Percentiles rank a stretch among this genome's conserved stretches.
phyloP scores from a whole-genome alignment of 2,329 filamentous ascomycete genomes.

The Aspergillus unguis region DNA sequence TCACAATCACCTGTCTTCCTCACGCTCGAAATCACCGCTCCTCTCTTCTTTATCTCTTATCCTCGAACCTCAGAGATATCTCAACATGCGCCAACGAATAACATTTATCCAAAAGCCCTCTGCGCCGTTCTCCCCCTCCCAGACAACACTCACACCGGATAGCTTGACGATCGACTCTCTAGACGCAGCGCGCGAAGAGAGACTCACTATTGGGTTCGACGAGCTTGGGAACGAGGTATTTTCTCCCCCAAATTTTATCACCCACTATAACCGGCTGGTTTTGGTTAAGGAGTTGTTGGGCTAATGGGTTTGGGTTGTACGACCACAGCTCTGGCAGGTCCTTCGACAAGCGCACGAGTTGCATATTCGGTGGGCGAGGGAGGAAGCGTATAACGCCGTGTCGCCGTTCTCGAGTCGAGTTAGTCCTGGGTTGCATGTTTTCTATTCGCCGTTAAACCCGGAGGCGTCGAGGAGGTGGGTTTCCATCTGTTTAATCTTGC shows the following conservation, averaged over 20 bases:
- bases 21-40: too few relatives aligned
- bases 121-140: slow-evolving; percentile 60
- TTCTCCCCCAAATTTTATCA: not conserved
- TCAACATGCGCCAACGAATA: slow-evolving; percentile 49
- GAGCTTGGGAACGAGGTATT: slow-evolving; percentile 68
- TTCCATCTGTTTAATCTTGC: not conserved
- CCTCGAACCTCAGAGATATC: not conserved
- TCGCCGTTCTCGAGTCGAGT: slow-evolving; percentile 72
- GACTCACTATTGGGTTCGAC: slow-evolving; percentile 67
- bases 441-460: slow-evolving; percentile 58
- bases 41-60: not conserved
- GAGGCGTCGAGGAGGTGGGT: not conserved
- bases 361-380: slow-evolving; percentile 74
- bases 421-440: slow-evolving; percentile 77
- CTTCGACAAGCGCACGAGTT: slow-evolving; percentile 67
- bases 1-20: too few relatives aligned
- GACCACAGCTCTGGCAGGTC: slow-evolving; percentile 54
- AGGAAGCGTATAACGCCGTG: slow-evolving; percentile 54
- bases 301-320: not conserved
- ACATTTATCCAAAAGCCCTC: slow-evolving; percentile 72
- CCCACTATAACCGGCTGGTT: not conserved
- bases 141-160: slow-evolving; percentile 56
- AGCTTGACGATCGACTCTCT: slow-evolving; percentile 58
- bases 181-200: slow-evolving; percentile 71
- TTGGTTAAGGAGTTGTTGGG: not conserved